Evolutionary conservation across 768 basidiomycete genomes (phyloP).

Genomic region (Multifurca ochricompacta): DNA sequence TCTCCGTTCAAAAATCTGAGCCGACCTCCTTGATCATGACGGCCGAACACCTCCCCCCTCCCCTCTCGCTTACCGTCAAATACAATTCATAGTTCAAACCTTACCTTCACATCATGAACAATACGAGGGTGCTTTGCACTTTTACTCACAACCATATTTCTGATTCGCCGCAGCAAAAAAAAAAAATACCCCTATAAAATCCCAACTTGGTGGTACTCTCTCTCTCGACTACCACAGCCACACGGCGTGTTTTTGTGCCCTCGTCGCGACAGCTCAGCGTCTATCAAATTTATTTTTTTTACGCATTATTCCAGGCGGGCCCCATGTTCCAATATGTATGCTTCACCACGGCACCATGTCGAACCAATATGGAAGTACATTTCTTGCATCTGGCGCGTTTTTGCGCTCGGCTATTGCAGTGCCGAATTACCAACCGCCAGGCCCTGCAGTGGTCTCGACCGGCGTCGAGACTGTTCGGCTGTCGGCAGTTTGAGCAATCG

Average conservation of each 20-base stretch:
- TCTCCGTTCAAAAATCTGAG: conserved; percentile 1
- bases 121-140: no score
- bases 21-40: conserved; percentile 5
- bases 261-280: conserved; percentile 4
- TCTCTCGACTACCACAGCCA: no score
- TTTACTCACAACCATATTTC: no score
- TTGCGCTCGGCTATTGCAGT: neutral
- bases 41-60: no score
- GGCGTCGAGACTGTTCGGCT: no score
- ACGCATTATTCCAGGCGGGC: neutral
- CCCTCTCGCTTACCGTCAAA: no score
- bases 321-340: neutral
- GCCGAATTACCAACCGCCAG: conserved; percentile 3
- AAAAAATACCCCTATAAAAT: neutral
- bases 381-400: no score
- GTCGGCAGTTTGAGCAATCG: neutral
- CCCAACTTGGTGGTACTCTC: neutral
- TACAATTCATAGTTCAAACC: no score
- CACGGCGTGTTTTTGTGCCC: neutral
- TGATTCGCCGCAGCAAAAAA: neutral
- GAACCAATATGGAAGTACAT: no score
- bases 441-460: conserved; percentile 7
- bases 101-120: no score
- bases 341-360: no score
- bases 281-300: neutral